Evolutionary conservation across 345 rosid genomes (phyloP).

Genomic region (Gossypium raimondii): DNA sequence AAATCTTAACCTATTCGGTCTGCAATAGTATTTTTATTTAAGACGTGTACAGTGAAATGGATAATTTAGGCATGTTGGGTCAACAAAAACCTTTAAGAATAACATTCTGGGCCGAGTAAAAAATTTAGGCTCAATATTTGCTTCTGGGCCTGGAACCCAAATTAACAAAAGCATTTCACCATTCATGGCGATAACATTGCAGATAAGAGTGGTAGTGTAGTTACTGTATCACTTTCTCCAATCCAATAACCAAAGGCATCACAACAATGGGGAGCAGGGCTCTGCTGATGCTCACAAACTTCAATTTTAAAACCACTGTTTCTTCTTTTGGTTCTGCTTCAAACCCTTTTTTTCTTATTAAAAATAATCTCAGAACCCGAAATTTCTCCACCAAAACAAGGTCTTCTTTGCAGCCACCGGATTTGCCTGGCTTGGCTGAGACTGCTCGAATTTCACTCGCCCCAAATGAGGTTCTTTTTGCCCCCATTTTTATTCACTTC

Average conservation of each 20-base stretch:
- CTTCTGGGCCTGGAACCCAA: background rate
- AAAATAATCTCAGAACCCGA: constrained; percentile 13
- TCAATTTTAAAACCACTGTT: background rate
- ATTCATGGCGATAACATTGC: background rate
- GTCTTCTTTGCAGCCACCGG: constrained; percentile 60
- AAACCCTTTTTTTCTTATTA: constrained; percentile 5
- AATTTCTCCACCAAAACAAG: constrained; percentile 32
- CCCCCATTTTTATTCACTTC: background rate
- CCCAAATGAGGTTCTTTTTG: constrained; percentile 45
- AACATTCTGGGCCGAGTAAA: background rate
- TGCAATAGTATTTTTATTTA: too few relatives aligned
- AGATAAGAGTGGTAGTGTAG: background rate
- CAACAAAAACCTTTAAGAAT: too few relatives aligned
- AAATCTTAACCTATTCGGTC: too few relatives aligned
- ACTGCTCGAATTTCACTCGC: constrained; percentile 81
- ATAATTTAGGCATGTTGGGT: too few relatives aligned
- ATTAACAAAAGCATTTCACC: background rate
- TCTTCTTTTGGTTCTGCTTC: constrained; percentile 15
- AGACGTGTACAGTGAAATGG: too few relatives aligned
- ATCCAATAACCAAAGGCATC: background rate
- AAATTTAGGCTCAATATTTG: background rate
- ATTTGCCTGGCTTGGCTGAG: constrained; percentile 59
- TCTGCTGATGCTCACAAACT: constrained; percentile 20
- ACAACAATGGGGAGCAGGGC: constrained; percentile 31
- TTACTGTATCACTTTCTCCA: background rate